Evolutionary conservation across 169 alveolate genomes (phyloP).

Genomic region (Besnoitia besnoiti): DNA sequence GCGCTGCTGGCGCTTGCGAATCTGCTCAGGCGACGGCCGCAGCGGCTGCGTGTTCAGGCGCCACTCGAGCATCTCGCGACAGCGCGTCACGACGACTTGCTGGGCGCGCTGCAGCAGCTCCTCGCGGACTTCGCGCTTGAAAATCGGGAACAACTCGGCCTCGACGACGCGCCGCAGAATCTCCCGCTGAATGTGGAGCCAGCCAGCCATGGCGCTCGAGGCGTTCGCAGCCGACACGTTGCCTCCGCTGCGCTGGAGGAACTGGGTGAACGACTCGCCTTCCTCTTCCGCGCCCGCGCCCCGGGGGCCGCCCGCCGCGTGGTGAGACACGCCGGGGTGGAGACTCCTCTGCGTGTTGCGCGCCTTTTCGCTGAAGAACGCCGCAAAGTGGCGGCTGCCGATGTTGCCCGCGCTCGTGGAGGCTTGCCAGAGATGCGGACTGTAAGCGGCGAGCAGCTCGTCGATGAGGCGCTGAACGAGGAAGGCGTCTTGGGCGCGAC

Average conservation of each 20-base stretch:
- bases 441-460: constrained; percentile 40
- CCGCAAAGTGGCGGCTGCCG: background rate
- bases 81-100: constrained; percentile 1
- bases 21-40: constrained; percentile 44
- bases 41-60: constrained; percentile 46
- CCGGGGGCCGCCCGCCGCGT: background rate
- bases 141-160: constrained; percentile 70
- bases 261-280: background rate
- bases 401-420: background rate
- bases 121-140: constrained; percentile 69
- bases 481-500: background rate
- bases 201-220: constrained; percentile 34
- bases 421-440: constrained; percentile 27
- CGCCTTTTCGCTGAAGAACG: background rate
- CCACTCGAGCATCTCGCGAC: constrained; percentile 44
- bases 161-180: constrained; percentile 69
- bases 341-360: background rate
- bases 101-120: constrained; percentile 68
- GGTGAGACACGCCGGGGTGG: background rate
- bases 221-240: background rate
- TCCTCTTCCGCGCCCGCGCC: background rate
- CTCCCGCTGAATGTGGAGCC: constrained; percentile 71
- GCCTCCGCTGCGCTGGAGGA: background rate
- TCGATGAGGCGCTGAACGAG: background rate
- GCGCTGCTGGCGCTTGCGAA: constrained; percentile 16